Conservation (phyloP, 2,329 filamentous ascomycete genomes). For the Venturiaceae sp. region DNA sequence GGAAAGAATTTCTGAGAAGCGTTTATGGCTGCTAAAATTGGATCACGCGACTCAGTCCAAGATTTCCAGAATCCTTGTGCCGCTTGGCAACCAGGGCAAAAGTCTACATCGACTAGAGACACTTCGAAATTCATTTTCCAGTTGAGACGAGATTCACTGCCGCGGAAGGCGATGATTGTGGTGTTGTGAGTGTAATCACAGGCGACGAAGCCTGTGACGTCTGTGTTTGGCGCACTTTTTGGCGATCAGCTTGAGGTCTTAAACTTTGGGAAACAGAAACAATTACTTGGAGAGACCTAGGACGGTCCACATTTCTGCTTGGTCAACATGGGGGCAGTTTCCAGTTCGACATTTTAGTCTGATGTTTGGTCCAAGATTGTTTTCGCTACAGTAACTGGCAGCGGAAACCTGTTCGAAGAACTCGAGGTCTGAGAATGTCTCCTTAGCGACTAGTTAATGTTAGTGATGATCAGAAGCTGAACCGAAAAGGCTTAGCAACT, state of each 20-base stretch:
- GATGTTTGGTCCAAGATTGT: slow-evolving; percentile 28
- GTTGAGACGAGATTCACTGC: slow-evolving; percentile 49
- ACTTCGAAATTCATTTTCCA: slow-evolving; percentile 45
- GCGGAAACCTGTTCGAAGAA: slow-evolving; percentile 37
- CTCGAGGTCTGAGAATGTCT: background rate
- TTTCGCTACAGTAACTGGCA: slow-evolving; percentile 41
- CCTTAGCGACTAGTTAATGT: background rate
- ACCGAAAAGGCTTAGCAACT: background rate
- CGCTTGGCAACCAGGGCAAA: background rate
- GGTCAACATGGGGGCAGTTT: slow-evolving; percentile 41
- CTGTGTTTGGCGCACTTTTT: slow-evolving; percentile 24
- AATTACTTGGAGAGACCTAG: slow-evolving; percentile 5
- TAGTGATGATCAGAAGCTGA: background rate
- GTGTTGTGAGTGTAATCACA: slow-evolving; percentile 35
- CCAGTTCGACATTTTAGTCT: slow-evolving; percentile 27
- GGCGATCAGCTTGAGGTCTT: slow-evolving; percentile 15
- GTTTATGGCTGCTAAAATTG: background rate
- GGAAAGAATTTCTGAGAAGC: background rate
- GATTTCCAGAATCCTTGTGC: background rate
- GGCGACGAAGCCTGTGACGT: slow-evolving; percentile 38
- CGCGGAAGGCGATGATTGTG: slow-evolving; percentile 53
- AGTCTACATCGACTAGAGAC: background rate
- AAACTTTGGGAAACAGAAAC: background rate
- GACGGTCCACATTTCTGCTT: slow-evolving; percentile 29
- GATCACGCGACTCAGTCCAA: background rate